These are phyloP conservation scores for Incumbomyces delicatus DNA, from an alignment of 2,329 filamentous ascomycete genomes.

Conservation along the genomic window DNA sequence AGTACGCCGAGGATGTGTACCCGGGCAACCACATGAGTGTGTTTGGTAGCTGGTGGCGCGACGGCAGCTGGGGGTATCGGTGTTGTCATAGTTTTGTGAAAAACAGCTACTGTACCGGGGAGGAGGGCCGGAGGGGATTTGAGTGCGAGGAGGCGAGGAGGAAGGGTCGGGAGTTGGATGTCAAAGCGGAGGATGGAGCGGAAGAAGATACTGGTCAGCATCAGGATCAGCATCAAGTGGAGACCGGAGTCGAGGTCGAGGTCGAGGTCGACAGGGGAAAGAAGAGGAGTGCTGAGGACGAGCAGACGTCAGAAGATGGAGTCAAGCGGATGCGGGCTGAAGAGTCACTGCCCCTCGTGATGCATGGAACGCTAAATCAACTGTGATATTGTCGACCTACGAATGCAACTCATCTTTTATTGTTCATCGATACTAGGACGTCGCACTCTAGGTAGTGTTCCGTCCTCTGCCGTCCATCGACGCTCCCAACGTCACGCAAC, in stretches of 20 bases:
- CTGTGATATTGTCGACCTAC: no score
- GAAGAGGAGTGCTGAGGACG: slow-evolving; percentile 6
- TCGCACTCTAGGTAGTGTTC: no score
- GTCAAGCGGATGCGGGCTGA: slow-evolving; percentile 2
- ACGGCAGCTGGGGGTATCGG: slow-evolving; percentile 90
- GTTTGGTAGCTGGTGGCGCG: slow-evolving; percentile 96
- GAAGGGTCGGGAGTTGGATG: slow-evolving; percentile 36
- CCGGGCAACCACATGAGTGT: slow-evolving; percentile 86
- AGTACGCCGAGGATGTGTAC: slow-evolving; percentile 80
- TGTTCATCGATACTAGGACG: no score
- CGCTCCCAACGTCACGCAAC: slow-evolving; percentile 14
- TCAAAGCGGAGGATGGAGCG: slow-evolving; percentile 14
- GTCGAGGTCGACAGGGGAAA: slow-evolving; percentile 10
- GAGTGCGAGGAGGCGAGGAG: slow-evolving; percentile 61
- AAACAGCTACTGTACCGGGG: slow-evolving; percentile 95
- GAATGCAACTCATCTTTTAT: no score
- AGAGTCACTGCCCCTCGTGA: slow-evolving; percentile 3
- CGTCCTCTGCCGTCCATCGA: slow-evolving; percentile 8
- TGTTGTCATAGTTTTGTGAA: slow-evolving; percentile 91
- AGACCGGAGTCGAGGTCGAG: slow-evolving; percentile 24
- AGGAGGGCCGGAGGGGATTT: slow-evolving; percentile 72
- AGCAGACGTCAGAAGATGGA: not conserved
- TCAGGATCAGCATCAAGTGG: slow-evolving; percentile 15
- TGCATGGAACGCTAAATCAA: not conserved
- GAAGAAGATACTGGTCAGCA: slow-evolving; percentile 12